These are phyloP conservation scores for Globisporangium paddicum DNA, from an alignment of 352 stramenopile species.

Conservation along the genomic window DNA sequence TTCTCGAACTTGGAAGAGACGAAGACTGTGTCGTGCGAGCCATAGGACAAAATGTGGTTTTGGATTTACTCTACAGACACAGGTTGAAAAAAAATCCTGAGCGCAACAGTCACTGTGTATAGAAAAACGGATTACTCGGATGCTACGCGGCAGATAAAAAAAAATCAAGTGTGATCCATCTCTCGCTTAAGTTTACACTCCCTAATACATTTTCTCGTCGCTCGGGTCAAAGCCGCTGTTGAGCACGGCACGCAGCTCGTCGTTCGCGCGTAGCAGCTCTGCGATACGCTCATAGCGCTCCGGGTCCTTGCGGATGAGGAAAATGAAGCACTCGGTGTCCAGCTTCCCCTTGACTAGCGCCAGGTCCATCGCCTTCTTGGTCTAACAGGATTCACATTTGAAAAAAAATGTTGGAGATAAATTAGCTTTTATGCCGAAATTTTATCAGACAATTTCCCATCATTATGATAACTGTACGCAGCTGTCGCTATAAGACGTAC, in stretches of 20 bases:
- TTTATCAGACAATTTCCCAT: background rate
- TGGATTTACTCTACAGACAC: too few species aligned
- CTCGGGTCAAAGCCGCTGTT: slow-evolving; percentile 87
- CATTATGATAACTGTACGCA: background rate
- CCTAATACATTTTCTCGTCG: slow-evolving; percentile 85
- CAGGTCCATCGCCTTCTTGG: slow-evolving; percentile 82
- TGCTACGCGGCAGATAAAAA: too few species aligned
- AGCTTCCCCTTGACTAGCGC: slow-evolving; percentile 80
- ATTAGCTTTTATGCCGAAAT: background rate
- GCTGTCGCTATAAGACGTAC: slow-evolving; percentile 25
- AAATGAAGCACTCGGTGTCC: slow-evolving; percentile 87
- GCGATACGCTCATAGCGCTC: slow-evolving; percentile 80
- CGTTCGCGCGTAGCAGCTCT: slow-evolving; percentile 78
- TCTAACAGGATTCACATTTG: too few species aligned
- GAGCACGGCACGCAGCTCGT: slow-evolving; percentile 79
- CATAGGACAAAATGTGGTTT: too few species aligned
- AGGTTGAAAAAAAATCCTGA: background rate
- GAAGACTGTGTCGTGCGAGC: background rate
- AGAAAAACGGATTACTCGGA: too few species aligned
- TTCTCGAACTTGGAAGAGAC: background rate
- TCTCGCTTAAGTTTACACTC: background rate
- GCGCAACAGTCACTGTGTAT: background rate
- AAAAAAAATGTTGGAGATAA: background rate
- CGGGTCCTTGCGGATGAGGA: slow-evolving; percentile 83
- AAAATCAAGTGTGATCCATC: slow-evolving; percentile 6